These are phyloP conservation scores for Pulveroboletus sp. DNA, from an alignment of 768 basidiomycete genomes.

Conservation along the genomic window DNA sequence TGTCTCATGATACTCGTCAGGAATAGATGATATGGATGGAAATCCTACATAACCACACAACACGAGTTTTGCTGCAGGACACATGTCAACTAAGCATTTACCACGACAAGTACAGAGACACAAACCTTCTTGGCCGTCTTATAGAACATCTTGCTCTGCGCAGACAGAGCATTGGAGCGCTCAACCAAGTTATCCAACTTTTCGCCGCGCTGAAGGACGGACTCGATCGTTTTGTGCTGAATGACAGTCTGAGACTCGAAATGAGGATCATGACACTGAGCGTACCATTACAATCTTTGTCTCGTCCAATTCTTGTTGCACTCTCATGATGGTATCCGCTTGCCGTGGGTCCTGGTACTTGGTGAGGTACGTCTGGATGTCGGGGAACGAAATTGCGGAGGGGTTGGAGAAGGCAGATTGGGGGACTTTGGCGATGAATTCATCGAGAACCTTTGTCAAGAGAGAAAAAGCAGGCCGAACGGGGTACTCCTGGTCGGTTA, in stretches of 20 bases:
- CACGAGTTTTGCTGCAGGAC: conserved; percentile 88
- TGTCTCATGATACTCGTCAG: conserved; percentile 15
- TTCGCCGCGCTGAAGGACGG: conserved; percentile 93
- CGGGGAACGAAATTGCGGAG: conserved; percentile 70
- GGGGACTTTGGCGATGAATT: conserved; percentile 80
- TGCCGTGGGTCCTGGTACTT: conserved; percentile 98
- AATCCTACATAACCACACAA: conserved; percentile 76
- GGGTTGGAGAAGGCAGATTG: conserved; percentile 66
- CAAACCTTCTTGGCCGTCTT: conserved; percentile 98
- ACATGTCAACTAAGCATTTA: conserved; percentile 7
- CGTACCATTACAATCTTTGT: conserved; percentile 96
- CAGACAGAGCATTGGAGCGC: conserved; percentile 82
- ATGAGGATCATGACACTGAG: conserved; percentile 3
- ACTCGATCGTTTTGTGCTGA: conserved; percentile 99
- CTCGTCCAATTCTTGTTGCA: conserved; percentile 97
- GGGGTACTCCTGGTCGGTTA: conserved; percentile 95
- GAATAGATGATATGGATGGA: conserved; percentile 9
- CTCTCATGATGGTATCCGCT: conserved; percentile 97
- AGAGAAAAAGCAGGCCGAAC: conserved; percentile 95
- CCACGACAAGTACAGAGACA: neutral
- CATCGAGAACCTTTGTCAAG: conserved; percentile 89
- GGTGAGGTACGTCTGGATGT: conserved; percentile 70
- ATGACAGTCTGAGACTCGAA: neutral
- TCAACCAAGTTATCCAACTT: conserved; percentile 95
- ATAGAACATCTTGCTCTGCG: conserved; percentile 97